Conservation (phyloP, 441 rosid genomes). For the Cnidoscolus chayamansa region DNA sequence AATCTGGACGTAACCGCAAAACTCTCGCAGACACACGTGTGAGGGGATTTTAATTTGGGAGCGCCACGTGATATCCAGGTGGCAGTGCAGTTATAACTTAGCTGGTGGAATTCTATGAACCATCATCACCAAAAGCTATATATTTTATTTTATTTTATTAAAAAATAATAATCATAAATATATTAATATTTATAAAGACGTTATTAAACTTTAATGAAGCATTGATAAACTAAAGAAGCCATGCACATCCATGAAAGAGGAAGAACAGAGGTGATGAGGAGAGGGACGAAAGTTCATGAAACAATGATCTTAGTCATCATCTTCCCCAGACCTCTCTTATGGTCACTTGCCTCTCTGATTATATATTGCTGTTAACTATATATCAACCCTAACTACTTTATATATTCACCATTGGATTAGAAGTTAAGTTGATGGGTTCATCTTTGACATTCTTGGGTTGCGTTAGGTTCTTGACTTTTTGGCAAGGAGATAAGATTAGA, state of each 20-base stretch:
- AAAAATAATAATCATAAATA: too few relatives aligned
- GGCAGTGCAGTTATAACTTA: background rate
- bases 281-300: slow-evolving; percentile 30
- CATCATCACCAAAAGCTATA: too few relatives aligned
- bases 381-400: background rate
- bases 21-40: background rate
- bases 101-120: background rate
- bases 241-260: too few relatives aligned
- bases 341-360: background rate
- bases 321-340: background rate
- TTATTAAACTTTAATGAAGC: too few relatives aligned
- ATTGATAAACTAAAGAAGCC: too few relatives aligned
- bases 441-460: slow-evolving; percentile 15
- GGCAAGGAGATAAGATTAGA: too few relatives aligned
- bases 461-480: background rate
- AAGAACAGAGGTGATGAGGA: slow-evolving; percentile 19
- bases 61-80: background rate
- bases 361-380: background rate
- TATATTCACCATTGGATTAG: background rate
- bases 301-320: too few relatives aligned
- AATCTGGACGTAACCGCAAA: background rate
- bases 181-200: too few relatives aligned
- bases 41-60: too few relatives aligned
- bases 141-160: too few relatives aligned
- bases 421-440: background rate